phyloP scores from a whole-genome alignment of 208 protist genomes.

The Porcisia deanei region DNA sequence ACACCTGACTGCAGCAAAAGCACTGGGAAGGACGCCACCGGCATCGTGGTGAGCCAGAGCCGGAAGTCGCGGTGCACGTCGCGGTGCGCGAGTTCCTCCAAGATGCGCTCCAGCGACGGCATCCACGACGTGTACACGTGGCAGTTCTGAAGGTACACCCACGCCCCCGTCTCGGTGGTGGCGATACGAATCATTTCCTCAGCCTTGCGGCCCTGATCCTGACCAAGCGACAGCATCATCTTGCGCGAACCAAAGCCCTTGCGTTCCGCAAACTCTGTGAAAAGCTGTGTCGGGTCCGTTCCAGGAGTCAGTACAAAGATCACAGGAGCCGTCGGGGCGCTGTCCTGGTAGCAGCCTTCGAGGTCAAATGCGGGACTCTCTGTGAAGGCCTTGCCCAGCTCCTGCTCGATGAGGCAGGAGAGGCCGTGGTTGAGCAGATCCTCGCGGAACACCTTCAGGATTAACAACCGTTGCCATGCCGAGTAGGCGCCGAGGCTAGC shows the following conservation, averaged over 20 bases:
- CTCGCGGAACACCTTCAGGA: constrained; percentile 88
- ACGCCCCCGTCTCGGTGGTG: constrained; percentile 72
- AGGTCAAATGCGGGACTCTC: constrained; percentile 92
- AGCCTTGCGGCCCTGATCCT: constrained; percentile 94
- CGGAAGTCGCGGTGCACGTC: constrained; percentile 93
- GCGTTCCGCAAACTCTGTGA: constrained; percentile 93
- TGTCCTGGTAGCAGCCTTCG: constrained; percentile 91
- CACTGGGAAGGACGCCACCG: constrained; percentile 91
- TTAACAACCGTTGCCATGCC: constrained; percentile 86
- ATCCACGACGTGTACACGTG: constrained; percentile 96
- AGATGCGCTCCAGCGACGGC: constrained; percentile 90
- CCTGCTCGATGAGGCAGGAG: constrained; percentile 67
- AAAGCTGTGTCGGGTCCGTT: constrained; percentile 93
- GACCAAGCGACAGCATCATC: constrained; percentile 94
- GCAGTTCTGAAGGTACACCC: constrained; percentile 97
- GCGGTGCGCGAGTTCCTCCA: constrained; percentile 79
- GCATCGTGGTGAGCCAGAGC: constrained; percentile 97
- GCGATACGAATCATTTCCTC: constrained; percentile 88
- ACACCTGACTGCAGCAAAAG: constrained; percentile 95
- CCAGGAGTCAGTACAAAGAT: constrained; percentile 96
- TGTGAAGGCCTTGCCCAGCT: constrained; percentile 89
- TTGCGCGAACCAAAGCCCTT: constrained; percentile 90
- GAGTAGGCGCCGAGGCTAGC: constrained; percentile 33
- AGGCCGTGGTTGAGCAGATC: constrained; percentile 93
- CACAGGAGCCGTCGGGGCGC: constrained; percentile 86